Base-by-base conservation (phyloP, 164 flowering plant genomes). In the Magnolia officinalis region DNA sequence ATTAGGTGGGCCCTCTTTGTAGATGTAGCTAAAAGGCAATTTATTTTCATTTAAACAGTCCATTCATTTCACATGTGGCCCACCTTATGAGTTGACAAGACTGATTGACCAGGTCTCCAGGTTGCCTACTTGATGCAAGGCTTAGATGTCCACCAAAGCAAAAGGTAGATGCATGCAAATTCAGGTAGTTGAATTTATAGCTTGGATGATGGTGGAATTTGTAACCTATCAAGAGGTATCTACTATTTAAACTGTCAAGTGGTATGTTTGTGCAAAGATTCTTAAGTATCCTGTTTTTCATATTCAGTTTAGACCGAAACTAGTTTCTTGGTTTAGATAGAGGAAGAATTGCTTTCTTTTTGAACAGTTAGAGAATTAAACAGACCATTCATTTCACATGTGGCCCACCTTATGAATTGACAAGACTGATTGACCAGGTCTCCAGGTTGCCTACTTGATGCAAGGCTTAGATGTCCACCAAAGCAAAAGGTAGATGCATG, bases 181-280 rank as follows among this genome's bases (percentile, higher is more conserved):
- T 23, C 24, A 23, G 24, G 24, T 23, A 23, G 24, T 23, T 23
- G 24, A 23, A 23, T 23, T 23, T 23, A 23, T 23, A 23, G 24
- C 24, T 1, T 23, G 1, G 24, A 23, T 23, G 24, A 23, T 23
- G 24, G 24, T 23, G 1, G 24, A 23, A 23, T 23, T 23, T 23
- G 24, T 23, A 23, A 1, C 24, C 24, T 23, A 23, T 23, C 24
- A 23, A 23, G 24, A 23, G 24, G 24, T 23, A 23, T 23, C 24
- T 23, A 23, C 24, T 1, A 23, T 23, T 23, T 23, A 72, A 83
- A 81, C 73, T 95, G 98, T 82, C 89, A 85, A 50, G 85, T 91
- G 97, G 99, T 95, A 83, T 52, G 74, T 67, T 31, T 31, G 19
- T 58, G 63, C 18, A 58, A 58, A 58, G 19, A 11, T 58, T 67